Evolutionary conservation across 2,329 filamentous ascomycete genomes (phyloP).

Genomic region (Fusarium sp.): DNA sequence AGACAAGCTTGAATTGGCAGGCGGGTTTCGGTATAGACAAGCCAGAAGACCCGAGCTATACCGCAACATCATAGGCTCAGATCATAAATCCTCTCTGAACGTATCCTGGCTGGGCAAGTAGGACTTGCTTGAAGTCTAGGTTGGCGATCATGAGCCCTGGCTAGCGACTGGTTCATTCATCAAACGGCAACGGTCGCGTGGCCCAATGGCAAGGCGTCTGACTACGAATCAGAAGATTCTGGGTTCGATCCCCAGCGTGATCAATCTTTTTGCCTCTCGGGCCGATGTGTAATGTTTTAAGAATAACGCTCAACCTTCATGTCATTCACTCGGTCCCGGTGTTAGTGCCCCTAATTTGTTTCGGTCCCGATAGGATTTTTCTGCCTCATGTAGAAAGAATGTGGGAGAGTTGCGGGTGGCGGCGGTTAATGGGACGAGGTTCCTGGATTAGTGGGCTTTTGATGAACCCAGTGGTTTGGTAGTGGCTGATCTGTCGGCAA

Average conservation of each 20-base stretch:
- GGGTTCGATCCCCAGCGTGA: constrained; percentile 44
- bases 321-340: not conserved
- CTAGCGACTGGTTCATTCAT: not conserved
- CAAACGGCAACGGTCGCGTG: constrained; percentile 24
- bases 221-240: constrained; percentile 47
- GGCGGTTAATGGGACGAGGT: not conserved
- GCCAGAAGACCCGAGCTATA: not conserved
- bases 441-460: not conserved
- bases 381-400: not conserved
- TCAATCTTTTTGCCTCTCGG: constrained; percentile 4
- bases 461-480: not conserved
- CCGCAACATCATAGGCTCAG: not conserved
- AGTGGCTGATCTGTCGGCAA: not conserved
- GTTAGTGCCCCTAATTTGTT: not conserved
- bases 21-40: not conserved
- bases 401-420: not conserved
- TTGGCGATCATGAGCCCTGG: not conserved
- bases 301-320: too few species aligned
- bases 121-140: accelerated
- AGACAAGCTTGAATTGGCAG: not conserved
- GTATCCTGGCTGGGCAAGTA: not conserved
- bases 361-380: not conserved
- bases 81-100: not conserved
- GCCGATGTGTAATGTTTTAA: not conserved
- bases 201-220: constrained; percentile 47